Evolutionary conservation across 345 rosid genomes (phyloP).

Genomic region (Durio zibethinus): DNA sequence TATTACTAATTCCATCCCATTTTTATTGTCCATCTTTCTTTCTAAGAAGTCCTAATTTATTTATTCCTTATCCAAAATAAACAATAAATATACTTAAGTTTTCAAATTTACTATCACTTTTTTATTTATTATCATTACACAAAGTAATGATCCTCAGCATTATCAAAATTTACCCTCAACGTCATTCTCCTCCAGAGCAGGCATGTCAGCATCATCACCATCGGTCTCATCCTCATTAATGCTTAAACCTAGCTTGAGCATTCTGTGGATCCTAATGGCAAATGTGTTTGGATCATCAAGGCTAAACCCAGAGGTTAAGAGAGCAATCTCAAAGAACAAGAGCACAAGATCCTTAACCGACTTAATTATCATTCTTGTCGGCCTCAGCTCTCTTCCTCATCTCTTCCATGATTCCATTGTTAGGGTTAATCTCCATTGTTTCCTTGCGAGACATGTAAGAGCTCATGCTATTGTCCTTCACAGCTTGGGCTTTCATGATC

Average conservation of each 20-base stretch:
- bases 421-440: slow-evolving; percentile 85
- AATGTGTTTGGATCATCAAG: slow-evolving; percentile 88
- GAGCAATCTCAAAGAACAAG: slow-evolving; percentile 73
- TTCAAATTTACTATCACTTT: too few species aligned
- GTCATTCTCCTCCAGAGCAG: slow-evolving; percentile 66
- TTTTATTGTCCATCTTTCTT: too few species aligned
- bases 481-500: slow-evolving; percentile 86
- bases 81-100: too few species aligned
- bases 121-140: too few species aligned
- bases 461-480: slow-evolving; percentile 85
- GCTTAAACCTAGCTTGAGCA: slow-evolving; percentile 84
- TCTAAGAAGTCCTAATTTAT: too few species aligned
- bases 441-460: slow-evolving; percentile 92
- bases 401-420: slow-evolving; percentile 89
- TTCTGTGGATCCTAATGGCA: slow-evolving; percentile 75
- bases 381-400: slow-evolving; percentile 74
- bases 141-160: too few species aligned
- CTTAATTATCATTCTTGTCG: slow-evolving; percentile 78
- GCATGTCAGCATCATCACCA: slow-evolving; percentile 70
- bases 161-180: too few species aligned
- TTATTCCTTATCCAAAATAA: too few species aligned
- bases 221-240: slow-evolving; percentile 61
- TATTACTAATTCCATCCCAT: too few species aligned
- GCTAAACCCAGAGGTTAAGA: slow-evolving; percentile 80
- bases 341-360: slow-evolving; percentile 80